phyloP scores from a whole-genome alignment of 1,139 yeast species.

The Saccharomyces hybrid region DNA sequence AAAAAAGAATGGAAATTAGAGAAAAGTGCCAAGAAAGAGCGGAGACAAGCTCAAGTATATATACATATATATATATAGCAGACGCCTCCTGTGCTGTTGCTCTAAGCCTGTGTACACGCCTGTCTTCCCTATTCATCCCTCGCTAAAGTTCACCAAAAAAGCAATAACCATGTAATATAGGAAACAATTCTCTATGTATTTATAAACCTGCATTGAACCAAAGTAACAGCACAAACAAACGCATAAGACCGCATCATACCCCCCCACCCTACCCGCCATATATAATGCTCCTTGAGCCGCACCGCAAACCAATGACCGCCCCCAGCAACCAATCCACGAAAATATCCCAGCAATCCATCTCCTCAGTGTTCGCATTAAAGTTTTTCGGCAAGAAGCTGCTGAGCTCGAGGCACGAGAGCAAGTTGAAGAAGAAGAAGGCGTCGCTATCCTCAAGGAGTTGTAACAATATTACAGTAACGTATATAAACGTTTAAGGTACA shows the following conservation, averaged over 20 bases:
- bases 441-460: neutral
- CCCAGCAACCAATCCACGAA: conserved; percentile 1
- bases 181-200: neutral
- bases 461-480: neutral
- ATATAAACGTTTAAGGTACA: neutral
- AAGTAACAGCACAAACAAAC: neutral
- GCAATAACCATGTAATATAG: neutral
- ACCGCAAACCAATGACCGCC: neutral
- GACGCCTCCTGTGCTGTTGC: neutral
- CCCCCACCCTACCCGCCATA: too few relatives aligned
- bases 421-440: neutral
- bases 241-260: neutral
- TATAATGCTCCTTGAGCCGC: neutral
- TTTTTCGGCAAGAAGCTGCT: conserved; percentile 17
- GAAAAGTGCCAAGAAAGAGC: neutral
- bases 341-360: conserved; percentile 5
- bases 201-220: neutral
- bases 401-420: conserved; percentile 8
- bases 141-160: neutral
- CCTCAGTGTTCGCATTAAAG: conserved; percentile 15
- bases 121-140: neutral
- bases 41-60: neutral
- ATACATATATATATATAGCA: neutral
- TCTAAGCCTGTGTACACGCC: neutral
- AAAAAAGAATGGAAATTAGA: neutral